Evolutionary conservation across 768 basidiomycete species (phyloP).

Genomic region (Tylopilus balloui): DNA sequence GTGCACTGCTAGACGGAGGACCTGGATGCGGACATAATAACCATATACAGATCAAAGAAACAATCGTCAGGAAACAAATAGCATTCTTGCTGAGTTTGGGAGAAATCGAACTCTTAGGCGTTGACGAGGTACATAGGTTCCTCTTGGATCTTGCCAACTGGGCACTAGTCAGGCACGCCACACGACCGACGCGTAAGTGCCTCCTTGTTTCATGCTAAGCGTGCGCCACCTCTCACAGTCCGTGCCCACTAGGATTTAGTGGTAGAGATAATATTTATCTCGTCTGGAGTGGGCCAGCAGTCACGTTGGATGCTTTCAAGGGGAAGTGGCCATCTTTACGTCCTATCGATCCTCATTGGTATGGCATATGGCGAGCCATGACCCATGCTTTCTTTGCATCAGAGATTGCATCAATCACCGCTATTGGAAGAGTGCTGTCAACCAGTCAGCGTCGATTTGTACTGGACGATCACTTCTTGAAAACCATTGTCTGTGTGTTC

Average conservation of each 20-base stretch:
- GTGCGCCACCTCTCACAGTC: background rate
- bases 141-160: conserved; percentile 16
- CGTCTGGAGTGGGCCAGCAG: conserved; percentile 14
- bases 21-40: background rate
- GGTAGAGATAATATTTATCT: conserved; percentile 6
- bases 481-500: conserved; percentile 23
- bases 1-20: background rate
- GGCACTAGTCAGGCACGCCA: conserved; percentile 4
- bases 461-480: conserved; percentile 14
- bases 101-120: conserved; percentile 18
- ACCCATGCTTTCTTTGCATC: conserved; percentile 1
- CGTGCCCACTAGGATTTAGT: background rate
- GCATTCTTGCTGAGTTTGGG: conserved; percentile 8
- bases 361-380: conserved; percentile 10
- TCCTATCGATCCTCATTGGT: conserved; percentile 1
- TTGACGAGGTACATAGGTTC: conserved; percentile 20
- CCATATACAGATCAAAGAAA: conserved; percentile 1
- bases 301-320: conserved; percentile 6
- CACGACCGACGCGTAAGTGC: background rate
- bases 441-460: conserved; percentile 13
- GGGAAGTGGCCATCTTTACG: conserved; percentile 8
- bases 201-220: background rate
- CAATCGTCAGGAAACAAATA: conserved; percentile 4
- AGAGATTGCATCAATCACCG: background rate
- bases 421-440: background rate